phyloP scores from a whole-genome alignment of 352 stramenopile genomes.

The Phytophthora aleatoria region DNA sequence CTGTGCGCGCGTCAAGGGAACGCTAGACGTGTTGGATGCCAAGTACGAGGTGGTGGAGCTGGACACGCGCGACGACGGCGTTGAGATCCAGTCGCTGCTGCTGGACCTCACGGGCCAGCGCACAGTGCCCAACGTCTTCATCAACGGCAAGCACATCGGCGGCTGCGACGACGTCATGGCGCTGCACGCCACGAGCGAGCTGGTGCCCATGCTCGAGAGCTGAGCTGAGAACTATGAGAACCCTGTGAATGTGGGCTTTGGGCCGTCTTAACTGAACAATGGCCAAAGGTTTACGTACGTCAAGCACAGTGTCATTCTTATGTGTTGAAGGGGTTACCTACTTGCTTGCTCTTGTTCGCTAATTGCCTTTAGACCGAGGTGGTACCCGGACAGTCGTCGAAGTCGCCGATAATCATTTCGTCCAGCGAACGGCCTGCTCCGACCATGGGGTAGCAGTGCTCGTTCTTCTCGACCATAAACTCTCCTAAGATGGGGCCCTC shows the following conservation, averaged over 20 bases:
- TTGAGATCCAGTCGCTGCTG: slow-evolving; percentile 91
- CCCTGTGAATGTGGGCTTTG: background rate
- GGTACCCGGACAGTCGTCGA: slow-evolving; percentile 92
- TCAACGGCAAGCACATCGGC: slow-evolving; percentile 96
- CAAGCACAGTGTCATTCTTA: slow-evolving; percentile 23
- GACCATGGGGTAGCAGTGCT: slow-evolving; percentile 96
- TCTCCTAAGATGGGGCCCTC: slow-evolving; percentile 93
- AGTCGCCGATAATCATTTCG: slow-evolving; percentile 97
- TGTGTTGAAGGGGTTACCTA: slow-evolving; percentile 18
- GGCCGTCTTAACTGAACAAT: slow-evolving; percentile 17
- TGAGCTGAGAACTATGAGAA: slow-evolving; percentile 14
- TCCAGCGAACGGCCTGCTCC: slow-evolving; percentile 89
- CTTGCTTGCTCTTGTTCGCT: slow-evolving; percentile 21
- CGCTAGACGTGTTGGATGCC: slow-evolving; percentile 77
- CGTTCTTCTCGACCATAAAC: slow-evolving; percentile 95
- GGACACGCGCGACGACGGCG: slow-evolving; percentile 81
- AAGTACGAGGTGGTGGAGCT: slow-evolving; percentile 75
- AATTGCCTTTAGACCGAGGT: slow-evolving; percentile 83
- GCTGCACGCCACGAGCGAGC: slow-evolving; percentile 62
- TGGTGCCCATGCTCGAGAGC: slow-evolving; percentile 62
- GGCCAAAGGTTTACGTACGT: slow-evolving; percentile 21
- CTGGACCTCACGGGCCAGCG: slow-evolving; percentile 93
- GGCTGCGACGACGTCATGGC: slow-evolving; percentile 88
- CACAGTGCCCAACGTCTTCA: slow-evolving; percentile 98
- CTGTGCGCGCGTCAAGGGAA: slow-evolving; percentile 90